phyloP scores from a whole-genome alignment of 192 early-diverging fungal species.

The Kickxella alabastrina region DNA sequence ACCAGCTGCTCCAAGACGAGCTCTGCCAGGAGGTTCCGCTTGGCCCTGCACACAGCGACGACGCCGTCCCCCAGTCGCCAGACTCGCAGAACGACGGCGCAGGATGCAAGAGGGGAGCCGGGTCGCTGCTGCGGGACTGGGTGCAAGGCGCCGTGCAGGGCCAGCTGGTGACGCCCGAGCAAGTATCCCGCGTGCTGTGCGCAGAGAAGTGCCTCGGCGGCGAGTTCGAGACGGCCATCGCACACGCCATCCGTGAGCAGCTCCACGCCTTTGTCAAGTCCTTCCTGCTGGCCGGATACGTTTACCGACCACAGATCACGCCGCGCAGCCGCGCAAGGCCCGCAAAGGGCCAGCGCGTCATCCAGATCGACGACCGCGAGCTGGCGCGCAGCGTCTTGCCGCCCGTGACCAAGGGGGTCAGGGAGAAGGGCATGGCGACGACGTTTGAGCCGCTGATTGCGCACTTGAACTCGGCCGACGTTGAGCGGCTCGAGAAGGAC shows the following conservation, averaged over 20 bases:
- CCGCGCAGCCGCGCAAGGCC: background rate
- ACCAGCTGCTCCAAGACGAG: constrained; percentile 3
- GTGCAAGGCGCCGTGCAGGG: constrained; percentile 26
- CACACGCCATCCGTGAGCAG: constrained; percentile 93
- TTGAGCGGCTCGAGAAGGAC: constrained; percentile 82
- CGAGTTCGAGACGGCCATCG: constrained; percentile 90
- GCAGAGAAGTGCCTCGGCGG: constrained; percentile 72
- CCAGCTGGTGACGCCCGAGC: constrained; percentile 63
- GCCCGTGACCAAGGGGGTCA: constrained; percentile 51
- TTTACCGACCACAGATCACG: constrained; percentile 66
- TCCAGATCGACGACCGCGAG: constrained; percentile 69
- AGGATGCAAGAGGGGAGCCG: background rate
- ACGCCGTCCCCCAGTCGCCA: background rate
- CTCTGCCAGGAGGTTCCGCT: background rate
- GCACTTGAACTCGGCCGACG: constrained; percentile 63
- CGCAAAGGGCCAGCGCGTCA: background rate
- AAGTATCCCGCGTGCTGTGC: constrained; percentile 77
- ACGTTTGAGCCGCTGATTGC: constrained; percentile 63
- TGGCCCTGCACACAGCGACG: background rate
- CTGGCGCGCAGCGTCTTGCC: constrained; percentile 68
- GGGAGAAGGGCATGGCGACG: constrained; percentile 51
- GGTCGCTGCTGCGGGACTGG: constrained; percentile 15
- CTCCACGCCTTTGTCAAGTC: constrained; percentile 81
- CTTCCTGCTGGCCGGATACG: constrained; percentile 75
- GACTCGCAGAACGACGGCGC: background rate